Evolutionary conservation across 805 yeast genomes (phyloP).

Genomic region (Jamesozyma hellenica): DNA sequence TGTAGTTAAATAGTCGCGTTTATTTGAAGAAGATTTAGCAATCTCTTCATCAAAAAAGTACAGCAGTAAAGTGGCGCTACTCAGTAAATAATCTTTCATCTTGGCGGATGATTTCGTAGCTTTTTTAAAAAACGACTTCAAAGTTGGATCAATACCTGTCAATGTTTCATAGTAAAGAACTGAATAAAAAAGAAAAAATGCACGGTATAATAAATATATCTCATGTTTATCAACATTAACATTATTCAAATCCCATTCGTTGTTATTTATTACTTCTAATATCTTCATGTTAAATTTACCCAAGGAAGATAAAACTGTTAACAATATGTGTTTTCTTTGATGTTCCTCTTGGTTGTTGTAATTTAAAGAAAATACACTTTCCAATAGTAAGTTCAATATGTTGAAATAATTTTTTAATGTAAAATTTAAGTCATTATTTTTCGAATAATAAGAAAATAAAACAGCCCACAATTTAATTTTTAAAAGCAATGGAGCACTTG

Average conservation of each 20-base stretch:
- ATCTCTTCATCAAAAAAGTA: constrained; percentile 8
- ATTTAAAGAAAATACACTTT: constrained; percentile 27
- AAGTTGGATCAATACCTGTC: constrained; percentile 30
- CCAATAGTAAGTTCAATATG: constrained; percentile 37
- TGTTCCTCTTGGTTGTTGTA: constrained; percentile 18
- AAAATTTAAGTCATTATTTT: constrained; percentile 23
- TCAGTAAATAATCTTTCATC: constrained; percentile 38
- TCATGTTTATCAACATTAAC: background rate
- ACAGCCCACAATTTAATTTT: constrained; percentile 68
- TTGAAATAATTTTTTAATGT: constrained; percentile 43
- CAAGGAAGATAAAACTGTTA: constrained; percentile 37
- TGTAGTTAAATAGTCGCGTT: constrained; percentile 6
- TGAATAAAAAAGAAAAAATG: constrained; percentile 37
- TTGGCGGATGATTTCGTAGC: constrained; percentile 36
- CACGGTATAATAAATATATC: constrained; percentile 19
- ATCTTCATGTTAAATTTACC: constrained; percentile 40
- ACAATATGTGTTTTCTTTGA: constrained; percentile 34
- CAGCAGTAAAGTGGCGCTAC: constrained; percentile 17
- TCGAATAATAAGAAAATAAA: constrained; percentile 46
- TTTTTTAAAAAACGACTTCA: constrained; percentile 34
- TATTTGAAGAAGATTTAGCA: background rate
- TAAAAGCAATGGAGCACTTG: constrained; percentile 53
- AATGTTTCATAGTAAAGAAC: constrained; percentile 46
- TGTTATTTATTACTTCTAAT: constrained; percentile 18
- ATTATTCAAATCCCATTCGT: constrained; percentile 30